phyloP scores from a whole-genome alignment of 306 rosid species.

The Rosa rugosa region DNA sequence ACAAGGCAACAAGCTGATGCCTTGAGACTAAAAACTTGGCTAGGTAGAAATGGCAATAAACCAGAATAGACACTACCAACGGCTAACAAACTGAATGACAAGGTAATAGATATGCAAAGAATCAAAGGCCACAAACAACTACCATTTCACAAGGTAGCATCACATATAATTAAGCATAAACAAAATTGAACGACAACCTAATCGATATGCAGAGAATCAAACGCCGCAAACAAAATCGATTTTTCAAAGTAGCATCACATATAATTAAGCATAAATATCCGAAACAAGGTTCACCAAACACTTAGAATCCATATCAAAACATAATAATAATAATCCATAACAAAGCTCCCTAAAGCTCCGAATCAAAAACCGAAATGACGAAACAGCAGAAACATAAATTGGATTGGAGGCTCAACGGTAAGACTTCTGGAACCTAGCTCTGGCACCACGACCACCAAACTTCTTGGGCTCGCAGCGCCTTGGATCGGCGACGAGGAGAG shows the following conservation, averaged over 20 bases:
- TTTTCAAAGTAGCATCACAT: not conserved
- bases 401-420: slow-evolving; percentile 37
- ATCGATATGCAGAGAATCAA: no score
- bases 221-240: no score
- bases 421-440: slow-evolving; percentile 60
- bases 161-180: no score
- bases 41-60: no score
- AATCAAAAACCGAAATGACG: not conserved
- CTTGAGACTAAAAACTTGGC: no score
- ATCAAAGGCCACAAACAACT: no score
- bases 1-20: no score
- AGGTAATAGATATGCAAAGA: not conserved
- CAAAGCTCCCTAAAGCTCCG: not conserved
- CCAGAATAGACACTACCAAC: no score
- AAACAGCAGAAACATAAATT: not conserved
- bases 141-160: no score
- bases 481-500: slow-evolving; percentile 52
- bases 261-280: not conserved
- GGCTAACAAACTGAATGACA: no score
- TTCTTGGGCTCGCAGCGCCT: slow-evolving; percentile 64
- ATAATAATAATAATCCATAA: not conserved
- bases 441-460: slow-evolving; percentile 60
- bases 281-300: not conserved
- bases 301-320: not conserved
- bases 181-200: no score